Evolutionary conservation across 2,329 filamentous ascomycete species (phyloP).

Genomic region (Chrysosporium keratinophilum): DNA sequence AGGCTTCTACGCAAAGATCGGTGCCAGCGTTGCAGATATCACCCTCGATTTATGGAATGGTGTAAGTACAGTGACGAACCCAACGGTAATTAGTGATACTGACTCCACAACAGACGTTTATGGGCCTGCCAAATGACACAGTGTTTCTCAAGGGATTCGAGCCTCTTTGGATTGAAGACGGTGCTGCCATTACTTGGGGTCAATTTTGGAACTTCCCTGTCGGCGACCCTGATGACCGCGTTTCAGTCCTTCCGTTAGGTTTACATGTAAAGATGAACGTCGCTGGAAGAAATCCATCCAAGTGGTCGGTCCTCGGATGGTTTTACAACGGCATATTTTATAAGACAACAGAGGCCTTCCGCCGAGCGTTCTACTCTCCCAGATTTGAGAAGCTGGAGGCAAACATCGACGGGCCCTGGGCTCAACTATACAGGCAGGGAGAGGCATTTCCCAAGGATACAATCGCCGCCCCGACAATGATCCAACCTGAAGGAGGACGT

Average conservation of each 20-base stretch:
- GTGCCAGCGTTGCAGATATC: constrained; percentile 19
- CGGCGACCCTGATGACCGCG: constrained; percentile 4
- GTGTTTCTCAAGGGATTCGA: constrained; percentile 18
- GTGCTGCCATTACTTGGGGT: constrained; percentile 22
- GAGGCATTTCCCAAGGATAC: not conserved
- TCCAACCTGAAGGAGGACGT: constrained; percentile 32
- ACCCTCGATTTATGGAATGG: constrained; percentile 20
- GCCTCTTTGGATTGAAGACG: constrained; percentile 21
- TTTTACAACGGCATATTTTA: constrained; percentile 10
- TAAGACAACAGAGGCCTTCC: constrained; percentile 5
- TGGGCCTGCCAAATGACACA: constrained; percentile 16
- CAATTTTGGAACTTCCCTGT: constrained; percentile 10
- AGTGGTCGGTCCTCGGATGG: constrained; percentile 7
- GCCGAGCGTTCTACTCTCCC: constrained; percentile 1
- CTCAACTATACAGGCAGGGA: constrained; percentile 3
- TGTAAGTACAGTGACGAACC: not conserved
- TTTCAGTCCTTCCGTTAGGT: constrained; percentile 3
- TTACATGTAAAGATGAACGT: constrained; percentile 7
- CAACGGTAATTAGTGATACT: not conserved
- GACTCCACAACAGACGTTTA: constrained; percentile 9
- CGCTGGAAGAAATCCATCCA: constrained; percentile 6
- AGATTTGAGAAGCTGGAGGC: constrained; percentile 8
- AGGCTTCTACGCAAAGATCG: constrained; percentile 12
- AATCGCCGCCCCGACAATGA: not conserved
- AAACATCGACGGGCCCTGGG: constrained; percentile 8